phyloP scores from a whole-genome alignment of 495 filamentous ascomycete genomes.

The Friedmanniomyces endolithicus region DNA sequence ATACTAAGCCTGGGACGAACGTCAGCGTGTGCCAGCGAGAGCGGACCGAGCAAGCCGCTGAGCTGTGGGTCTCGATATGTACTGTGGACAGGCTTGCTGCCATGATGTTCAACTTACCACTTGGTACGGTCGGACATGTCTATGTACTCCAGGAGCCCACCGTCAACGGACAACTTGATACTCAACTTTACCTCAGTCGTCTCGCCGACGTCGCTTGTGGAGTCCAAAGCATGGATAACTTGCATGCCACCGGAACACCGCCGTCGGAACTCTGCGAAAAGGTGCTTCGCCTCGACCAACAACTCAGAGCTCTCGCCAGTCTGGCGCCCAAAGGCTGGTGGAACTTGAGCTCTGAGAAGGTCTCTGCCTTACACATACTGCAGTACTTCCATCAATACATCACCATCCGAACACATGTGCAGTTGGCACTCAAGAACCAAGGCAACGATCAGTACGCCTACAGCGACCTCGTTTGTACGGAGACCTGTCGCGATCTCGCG shows the following conservation, averaged over 20 bases:
- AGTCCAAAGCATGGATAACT: constrained; percentile 25
- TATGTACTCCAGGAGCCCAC: constrained; percentile 3
- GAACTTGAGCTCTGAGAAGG: constrained; percentile 4
- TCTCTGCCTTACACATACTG: constrained; percentile 22
- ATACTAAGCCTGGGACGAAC: neutral
- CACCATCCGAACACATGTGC: constrained; percentile 25
- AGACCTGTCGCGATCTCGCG: constrained; percentile 23
- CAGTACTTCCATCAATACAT: constrained; percentile 26
- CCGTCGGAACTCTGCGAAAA: constrained; percentile 15
- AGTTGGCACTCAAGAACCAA: constrained; percentile 23
- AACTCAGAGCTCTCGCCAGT: constrained; percentile 22
- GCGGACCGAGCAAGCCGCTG: neutral
- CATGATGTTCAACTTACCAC: constrained; percentile 26
- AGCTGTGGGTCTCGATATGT: constrained; percentile 26
- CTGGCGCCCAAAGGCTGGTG: constrained; percentile 25
- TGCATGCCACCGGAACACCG: neutral
- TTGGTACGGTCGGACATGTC: constrained; percentile 19
- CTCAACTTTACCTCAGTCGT: constrained; percentile 18
- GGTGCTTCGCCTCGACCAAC: constrained; percentile 17
- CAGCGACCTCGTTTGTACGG: constrained; percentile 23
- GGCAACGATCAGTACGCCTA: constrained; percentile 16
- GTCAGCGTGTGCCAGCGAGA: neutral
- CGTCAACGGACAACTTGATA: constrained; percentile 23
- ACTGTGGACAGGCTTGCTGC: constrained; percentile 24
- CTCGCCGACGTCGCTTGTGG: constrained; percentile 23